Conservation (phyloP, 331 rosid genomes). For the Rosa hybrid region DNA sequence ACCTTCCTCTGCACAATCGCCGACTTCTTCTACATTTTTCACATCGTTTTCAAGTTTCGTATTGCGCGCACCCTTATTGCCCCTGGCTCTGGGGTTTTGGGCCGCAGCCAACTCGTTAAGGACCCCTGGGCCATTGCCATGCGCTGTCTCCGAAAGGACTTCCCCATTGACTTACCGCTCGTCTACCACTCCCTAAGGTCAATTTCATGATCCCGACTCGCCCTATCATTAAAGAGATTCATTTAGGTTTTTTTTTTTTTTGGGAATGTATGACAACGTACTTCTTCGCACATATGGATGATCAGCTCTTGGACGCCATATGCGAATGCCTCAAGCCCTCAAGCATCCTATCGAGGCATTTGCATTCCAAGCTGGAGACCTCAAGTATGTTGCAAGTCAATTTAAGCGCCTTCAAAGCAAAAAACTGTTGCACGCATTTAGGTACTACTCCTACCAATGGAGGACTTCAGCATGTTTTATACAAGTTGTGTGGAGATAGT, state of each 20-base stretch:
- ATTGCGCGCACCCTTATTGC: constrained; percentile 43
- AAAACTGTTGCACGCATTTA: constrained; percentile 78
- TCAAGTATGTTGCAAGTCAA: constrained; percentile 70
- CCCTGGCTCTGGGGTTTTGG: constrained; percentile 57
- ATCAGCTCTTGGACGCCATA: constrained; percentile 85
- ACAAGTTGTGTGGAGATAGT: constrained; percentile 84
- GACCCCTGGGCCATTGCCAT: constrained; percentile 60
- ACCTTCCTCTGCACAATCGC: constrained; percentile 61
- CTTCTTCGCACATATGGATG: constrained; percentile 88
- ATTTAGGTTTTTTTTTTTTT: too few relatives aligned
- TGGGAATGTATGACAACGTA: too few relatives aligned
- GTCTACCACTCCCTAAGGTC: constrained; percentile 85
- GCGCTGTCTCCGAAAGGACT: constrained; percentile 56
- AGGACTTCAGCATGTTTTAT: constrained; percentile 70
- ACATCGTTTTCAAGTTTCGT: constrained; percentile 66
- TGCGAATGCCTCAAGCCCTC: constrained; percentile 59
- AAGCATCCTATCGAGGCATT: constrained; percentile 86
- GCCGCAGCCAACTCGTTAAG: constrained; percentile 63
- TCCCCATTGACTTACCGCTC: constrained; percentile 67
- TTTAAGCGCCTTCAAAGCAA: constrained; percentile 85
- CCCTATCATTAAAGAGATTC: too few relatives aligned
- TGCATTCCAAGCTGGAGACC: constrained; percentile 79
- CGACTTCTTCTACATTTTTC: constrained; percentile 65
- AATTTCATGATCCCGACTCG: too few relatives aligned
- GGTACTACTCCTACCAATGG: constrained; percentile 92